A percentile compares a stretch with the other conserved stretches of the same genome.
Conservation (phyloP, 1,284 basidiomycete genomes). For the Cryptococcus neoformans region DNA sequence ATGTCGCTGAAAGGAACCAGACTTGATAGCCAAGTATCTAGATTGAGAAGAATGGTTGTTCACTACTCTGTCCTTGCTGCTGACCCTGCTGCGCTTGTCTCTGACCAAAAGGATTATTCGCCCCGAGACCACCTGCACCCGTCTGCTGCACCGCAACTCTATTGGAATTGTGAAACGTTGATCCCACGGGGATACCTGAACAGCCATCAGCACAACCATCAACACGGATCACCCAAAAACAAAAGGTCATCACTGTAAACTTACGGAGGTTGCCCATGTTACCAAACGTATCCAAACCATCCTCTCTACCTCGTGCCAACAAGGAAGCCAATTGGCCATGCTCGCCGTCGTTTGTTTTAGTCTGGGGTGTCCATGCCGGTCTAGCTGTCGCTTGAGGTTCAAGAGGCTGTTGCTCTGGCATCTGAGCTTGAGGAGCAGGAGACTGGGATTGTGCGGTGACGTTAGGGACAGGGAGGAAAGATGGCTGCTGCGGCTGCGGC, state of each 20-base stretch:
- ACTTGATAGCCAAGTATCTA: constrained; percentile 26
- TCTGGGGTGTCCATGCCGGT: constrained; percentile 36
- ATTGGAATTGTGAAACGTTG: constrained; percentile 53
- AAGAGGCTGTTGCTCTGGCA: constrained; percentile 22
- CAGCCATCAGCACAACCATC: background rate
- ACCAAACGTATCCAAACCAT: constrained; percentile 91
- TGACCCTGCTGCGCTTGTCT: constrained; percentile 58
- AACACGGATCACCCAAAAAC: background rate
- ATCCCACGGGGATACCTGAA: constrained; percentile 64
- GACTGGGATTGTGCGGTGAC: constrained; percentile 19
- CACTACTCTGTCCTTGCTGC: constrained; percentile 47
- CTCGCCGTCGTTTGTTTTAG: constrained; percentile 58
- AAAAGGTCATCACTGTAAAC: constrained; percentile 18
- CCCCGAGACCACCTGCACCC: constrained; percentile 38
- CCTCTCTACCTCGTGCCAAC: constrained; percentile 72
- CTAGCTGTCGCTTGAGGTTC: constrained; percentile 26
- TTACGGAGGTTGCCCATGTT: constrained; percentile 75
- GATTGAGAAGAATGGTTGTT: constrained; percentile 83
- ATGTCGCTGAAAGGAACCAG: too few species aligned
- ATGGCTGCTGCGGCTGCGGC: constrained; percentile 49
- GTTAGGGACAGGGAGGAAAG: constrained; percentile 33
- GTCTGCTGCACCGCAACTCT: constrained; percentile 60
- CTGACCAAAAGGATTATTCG: constrained; percentile 71
- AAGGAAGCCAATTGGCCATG: constrained; percentile 73
- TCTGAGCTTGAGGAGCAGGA: constrained; percentile 17